phyloP scores from a whole-genome alignment of 495 filamentous ascomycete species.

The Talaromyces trachyspermus region DNA sequence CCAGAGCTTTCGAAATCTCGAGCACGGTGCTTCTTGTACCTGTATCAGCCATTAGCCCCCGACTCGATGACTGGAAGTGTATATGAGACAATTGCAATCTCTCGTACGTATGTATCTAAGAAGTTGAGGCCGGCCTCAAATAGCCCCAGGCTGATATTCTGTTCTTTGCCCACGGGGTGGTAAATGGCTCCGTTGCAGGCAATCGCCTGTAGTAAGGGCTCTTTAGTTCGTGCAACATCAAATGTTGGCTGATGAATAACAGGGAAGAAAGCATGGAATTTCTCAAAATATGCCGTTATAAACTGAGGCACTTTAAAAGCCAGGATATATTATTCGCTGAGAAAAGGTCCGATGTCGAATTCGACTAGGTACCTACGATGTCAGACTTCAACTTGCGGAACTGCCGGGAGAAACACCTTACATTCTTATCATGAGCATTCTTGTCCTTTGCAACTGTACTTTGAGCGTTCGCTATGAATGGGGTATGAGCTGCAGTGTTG shows the following conservation, averaged over 20 bases:
- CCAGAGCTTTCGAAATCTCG: not conserved
- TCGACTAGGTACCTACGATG: too few relatives aligned
- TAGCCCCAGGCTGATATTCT: not conserved
- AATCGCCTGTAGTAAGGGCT: not conserved
- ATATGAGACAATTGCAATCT: not conserved
- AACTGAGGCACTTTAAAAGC: not conserved
- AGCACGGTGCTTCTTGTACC: not conserved
- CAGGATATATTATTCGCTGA: slow-evolving; percentile 1
- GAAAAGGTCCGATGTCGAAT: slow-evolving; percentile 1
- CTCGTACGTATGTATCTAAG: not conserved
- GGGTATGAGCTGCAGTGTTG: not conserved
- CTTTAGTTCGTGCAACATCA: slow-evolving; percentile 10
- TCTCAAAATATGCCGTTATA: slow-evolving; percentile 12
- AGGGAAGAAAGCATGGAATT: slow-evolving; percentile 13
- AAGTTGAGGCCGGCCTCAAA: not conserved
- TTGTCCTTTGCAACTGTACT: too few relatives aligned
- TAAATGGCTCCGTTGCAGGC: not conserved
- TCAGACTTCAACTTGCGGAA: too few relatives aligned
- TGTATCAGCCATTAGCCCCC: not conserved
- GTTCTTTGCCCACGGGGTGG: not conserved
- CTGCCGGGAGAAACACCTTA: not conserved
- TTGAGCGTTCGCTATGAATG: not conserved
- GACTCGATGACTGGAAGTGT: not conserved
- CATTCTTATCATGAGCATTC: not conserved
- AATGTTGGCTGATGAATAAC: slow-evolving; percentile 12